phyloP scores from a whole-genome alignment of 2,329 filamentous ascomycete genomes.

The Colletotrichum zoysiae region DNA sequence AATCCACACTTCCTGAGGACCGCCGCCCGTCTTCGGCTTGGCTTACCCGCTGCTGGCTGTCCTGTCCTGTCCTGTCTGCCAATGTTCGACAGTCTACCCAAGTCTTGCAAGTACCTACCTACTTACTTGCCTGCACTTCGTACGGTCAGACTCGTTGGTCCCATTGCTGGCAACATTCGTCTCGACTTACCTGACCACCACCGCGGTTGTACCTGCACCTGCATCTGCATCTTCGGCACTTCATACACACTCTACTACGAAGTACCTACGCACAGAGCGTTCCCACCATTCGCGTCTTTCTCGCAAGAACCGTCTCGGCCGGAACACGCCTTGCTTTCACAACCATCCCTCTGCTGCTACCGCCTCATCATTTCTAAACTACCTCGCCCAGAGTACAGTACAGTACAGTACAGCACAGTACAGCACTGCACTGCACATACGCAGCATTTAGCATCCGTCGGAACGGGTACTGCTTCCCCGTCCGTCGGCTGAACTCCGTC shows the following conservation, averaged over 20 bases:
- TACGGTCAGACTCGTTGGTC: neutral
- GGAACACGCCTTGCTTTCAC: slow-evolving; percentile 7
- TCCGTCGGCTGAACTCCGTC: slow-evolving; percentile 1
- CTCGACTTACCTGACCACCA: neutral
- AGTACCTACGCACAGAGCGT: too few relatives aligned
- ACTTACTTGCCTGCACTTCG: too few relatives aligned
- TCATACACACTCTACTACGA: neutral
- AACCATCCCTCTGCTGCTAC: neutral
- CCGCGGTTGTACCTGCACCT: neutral
- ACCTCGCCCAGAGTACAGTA: neutral
- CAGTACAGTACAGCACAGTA: too few relatives aligned
- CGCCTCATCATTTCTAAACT: neutral
- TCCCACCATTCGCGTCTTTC: neutral
- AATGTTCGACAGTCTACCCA: neutral
- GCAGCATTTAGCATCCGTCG: too few relatives aligned
- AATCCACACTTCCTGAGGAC: slow-evolving; percentile 18
- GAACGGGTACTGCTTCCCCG: neutral
- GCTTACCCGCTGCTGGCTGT: neutral
- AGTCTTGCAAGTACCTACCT: too few relatives aligned
- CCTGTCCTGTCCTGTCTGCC: neutral
- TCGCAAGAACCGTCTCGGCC: neutral
- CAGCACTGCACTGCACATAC: too few relatives aligned
- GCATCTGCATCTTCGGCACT: neutral
- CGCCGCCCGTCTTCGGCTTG: slow-evolving; percentile 13
- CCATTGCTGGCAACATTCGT: neutral